These are phyloP conservation scores for Teratosphaeria viscida DNA, from an alignment of 2,329 filamentous ascomycete genomes.

Conservation along the genomic window DNA sequence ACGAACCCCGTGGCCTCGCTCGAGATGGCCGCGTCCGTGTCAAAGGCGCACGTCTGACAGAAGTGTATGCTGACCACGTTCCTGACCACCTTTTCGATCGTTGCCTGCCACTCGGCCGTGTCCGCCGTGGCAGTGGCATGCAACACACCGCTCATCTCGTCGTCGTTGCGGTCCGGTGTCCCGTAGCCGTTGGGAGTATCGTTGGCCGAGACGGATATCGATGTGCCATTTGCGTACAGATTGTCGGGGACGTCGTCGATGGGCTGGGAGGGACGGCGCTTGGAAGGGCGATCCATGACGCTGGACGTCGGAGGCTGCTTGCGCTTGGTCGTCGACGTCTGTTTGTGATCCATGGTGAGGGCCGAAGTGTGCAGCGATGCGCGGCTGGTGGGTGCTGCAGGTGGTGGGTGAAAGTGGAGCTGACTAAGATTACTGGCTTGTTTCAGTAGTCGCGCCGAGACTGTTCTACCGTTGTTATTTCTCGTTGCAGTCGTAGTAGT, in stretches of 20 bases:
- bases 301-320: slow-evolving; percentile 24
- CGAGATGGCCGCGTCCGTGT: slow-evolving; percentile 87
- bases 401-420: neutral
- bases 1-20: slow-evolving; percentile 97
- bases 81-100: slow-evolving; percentile 84
- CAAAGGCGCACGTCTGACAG: slow-evolving; percentile 94
- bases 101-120: slow-evolving; percentile 86
- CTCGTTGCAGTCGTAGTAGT: neutral
- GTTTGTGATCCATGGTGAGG: slow-evolving; percentile 5
- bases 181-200: slow-evolving; percentile 26
- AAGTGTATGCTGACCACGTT: slow-evolving; percentile 99
- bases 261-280: slow-evolving; percentile 19
- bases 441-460: neutral
- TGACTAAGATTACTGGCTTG: neutral
- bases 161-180: slow-evolving; percentile 23
- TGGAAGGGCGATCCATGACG: slow-evolving; percentile 23
- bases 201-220: slow-evolving; percentile 16
- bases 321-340: slow-evolving; percentile 22
- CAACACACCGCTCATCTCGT: slow-evolving; percentile 31
- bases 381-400: neutral
- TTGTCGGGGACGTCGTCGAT: slow-evolving; percentile 12
- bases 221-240: slow-evolving; percentile 19
- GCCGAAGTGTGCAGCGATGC: neutral
- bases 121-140: slow-evolving; percentile 44
- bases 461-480: neutral